Evolutionary conservation across 192 early-diverging fungal species (phyloP), one percentile per base, ranked within the genome.

Genomic region (Coemansia sp.): DNA sequence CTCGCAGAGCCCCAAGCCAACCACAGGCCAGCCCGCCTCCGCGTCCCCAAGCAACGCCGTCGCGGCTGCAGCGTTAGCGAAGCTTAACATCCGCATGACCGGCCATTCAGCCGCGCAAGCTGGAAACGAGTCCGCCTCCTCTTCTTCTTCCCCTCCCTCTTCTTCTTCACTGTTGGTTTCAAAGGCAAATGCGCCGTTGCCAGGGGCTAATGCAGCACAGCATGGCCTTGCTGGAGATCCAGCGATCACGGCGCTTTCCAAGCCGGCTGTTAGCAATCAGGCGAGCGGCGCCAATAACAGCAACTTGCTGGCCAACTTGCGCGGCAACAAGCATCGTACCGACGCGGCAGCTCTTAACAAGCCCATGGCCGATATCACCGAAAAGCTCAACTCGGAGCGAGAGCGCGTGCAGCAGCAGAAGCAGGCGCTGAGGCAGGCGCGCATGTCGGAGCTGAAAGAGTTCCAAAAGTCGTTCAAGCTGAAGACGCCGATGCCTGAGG

Each of bases 401-500:
- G 88, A 86, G 54, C 82, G 86, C 32, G 84, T 95, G 22, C 81
- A 88, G 34, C 86, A 90, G 63, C 86, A 85, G 58, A 91, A 88
- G 63, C 86, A 89, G 64, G 86, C 84, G 11, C 60, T 93, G 49
- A 61, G 84, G 20, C 90, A 90, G 67, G 89, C 87, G 18, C 84
- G 89, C 25, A 65, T 95, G 51, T 86, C 89, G 1, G 91, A 93
- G 50, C 83, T 95, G 63, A 87, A 85, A 61, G 86, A 86, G 39
- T 95, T 94, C 68, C 88, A 90, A 60, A 74, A 85, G 67, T 83
- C 74, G 3, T 90, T 95, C 60, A 90, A 91, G 77, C 82, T 95
- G 19, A 87, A 87, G 58, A 84, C 85, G 11, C 91, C 93, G 7
- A 86, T 93, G 61, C 93, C 93, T 0, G 80, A 85, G 24, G 93